Evolutionary conservation across 257 asterid genomes (phyloP).

Genomic region (Petunia axillaris): DNA sequence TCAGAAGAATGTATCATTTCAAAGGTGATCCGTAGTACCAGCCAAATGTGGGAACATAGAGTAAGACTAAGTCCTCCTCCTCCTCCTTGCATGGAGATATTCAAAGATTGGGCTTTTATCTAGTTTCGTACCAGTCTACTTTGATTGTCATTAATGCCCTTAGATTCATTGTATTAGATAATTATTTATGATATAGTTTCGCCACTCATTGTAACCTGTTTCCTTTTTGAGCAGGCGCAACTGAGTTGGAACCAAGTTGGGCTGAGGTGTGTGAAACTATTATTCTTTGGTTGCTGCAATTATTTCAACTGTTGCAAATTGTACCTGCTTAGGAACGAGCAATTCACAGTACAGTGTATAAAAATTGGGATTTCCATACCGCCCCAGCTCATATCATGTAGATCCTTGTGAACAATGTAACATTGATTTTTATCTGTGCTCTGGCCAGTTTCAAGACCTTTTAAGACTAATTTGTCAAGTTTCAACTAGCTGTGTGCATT

Average conservation of each 20-base stretch:
- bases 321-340: constrained; percentile 11
- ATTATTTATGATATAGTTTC: not conserved
- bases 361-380: not conserved
- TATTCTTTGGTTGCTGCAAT: not conserved
- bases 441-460: constrained; percentile 1
- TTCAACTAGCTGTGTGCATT: not conserved
- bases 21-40: not conserved
- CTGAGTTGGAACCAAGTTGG: constrained; percentile 86
- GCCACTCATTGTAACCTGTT: constrained; percentile 18
- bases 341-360: not conserved
- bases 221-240: constrained; percentile 65
- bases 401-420: not conserved
- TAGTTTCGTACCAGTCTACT: not conserved
- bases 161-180: not conserved
- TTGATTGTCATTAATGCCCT: constrained; percentile 13
- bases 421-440: not conserved
- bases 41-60: constrained; percentile 8
- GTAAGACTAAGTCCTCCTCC: not conserved
- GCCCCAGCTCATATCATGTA: not conserved
- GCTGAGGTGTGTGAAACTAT: constrained; percentile 60
- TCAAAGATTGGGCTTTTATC: not conserved
- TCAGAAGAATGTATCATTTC: not conserved
- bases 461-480: not conserved
- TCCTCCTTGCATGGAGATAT: not conserved
- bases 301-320: not conserved